Evolutionary conservation across 257 asterid species (phyloP).

Genomic region (Petunia axillaris): DNA sequence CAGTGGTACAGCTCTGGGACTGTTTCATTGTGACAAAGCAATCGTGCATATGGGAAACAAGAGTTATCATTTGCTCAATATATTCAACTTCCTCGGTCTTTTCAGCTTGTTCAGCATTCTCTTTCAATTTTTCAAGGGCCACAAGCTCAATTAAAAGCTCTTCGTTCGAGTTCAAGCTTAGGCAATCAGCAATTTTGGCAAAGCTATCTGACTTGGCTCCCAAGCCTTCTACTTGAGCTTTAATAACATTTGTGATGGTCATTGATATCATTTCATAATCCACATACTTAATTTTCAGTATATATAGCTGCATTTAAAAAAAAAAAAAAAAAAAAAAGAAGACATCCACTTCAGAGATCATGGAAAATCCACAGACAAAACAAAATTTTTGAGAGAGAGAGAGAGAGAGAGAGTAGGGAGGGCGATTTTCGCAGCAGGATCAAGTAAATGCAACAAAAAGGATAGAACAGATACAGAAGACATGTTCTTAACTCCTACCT

Average conservation of each 20-base stretch:
- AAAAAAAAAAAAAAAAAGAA: conserved; percentile 21
- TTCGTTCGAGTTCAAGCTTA: conserved; percentile 74
- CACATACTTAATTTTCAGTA: conserved; percentile 61
- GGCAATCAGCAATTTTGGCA: conserved; percentile 58
- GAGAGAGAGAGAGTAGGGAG: neutral
- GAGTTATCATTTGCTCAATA: conserved; percentile 68
- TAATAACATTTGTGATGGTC: conserved; percentile 54
- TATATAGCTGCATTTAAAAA: conserved; percentile 46
- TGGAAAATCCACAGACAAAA: conserved; percentile 11
- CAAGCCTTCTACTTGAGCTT: conserved; percentile 67
- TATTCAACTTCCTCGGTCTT: conserved; percentile 64
- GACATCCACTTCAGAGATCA: conserved; percentile 25
- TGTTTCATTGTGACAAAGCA: conserved; percentile 70
- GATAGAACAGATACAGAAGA: conserved; percentile 21
- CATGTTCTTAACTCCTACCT: conserved; percentile 53
- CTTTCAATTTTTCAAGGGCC: conserved; percentile 88
- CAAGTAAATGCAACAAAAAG: conserved; percentile 4
- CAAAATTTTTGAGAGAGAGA: neutral
- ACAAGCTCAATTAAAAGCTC: conserved; percentile 85
- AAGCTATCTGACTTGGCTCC: conserved; percentile 68
- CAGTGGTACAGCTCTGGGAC: conserved; percentile 62
- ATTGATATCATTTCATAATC: conserved; percentile 56
- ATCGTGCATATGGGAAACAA: conserved; percentile 85
- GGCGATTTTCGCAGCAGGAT: conserved; percentile 1
- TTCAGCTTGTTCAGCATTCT: conserved; percentile 77